Percentiles rank a stretch among this genome's conserved stretches.
phyloP scores from a whole-genome alignment of 371 early-diverging fungal genomes.

The Mortierella polycephala region DNA sequence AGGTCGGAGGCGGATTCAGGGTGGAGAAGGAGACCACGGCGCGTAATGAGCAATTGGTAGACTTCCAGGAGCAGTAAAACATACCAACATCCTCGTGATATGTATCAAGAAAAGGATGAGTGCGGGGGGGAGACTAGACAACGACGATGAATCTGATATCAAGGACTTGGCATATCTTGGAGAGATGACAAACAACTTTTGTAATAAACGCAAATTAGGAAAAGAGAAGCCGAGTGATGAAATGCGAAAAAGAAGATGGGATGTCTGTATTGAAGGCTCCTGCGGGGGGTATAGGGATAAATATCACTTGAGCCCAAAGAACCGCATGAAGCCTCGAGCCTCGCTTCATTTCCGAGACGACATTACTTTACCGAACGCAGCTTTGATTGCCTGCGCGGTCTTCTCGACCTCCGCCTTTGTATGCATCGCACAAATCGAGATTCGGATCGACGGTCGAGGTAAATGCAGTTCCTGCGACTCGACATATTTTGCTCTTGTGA shows the following conservation, averaged over 20 bases:
- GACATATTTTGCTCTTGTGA: conserved; percentile 89
- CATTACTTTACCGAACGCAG: conserved; percentile 65
- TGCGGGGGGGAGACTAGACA: too few species aligned
- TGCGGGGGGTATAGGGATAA: too few species aligned
- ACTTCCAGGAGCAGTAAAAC: conserved; percentile 54
- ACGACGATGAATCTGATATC: too few species aligned
- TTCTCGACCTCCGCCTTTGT: conserved; percentile 87
- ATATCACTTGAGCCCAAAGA: neutral
- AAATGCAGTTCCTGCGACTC: conserved; percentile 80
- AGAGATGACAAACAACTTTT: too few species aligned
- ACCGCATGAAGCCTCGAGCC: conserved; percentile 13
- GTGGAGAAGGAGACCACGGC: conserved; percentile 79
- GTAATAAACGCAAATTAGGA: too few species aligned
- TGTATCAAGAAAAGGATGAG: too few species aligned
- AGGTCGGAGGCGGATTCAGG: conserved; percentile 81
- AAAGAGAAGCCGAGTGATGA: too few species aligned
- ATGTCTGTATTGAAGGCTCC: too few species aligned
- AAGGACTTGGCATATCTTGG: too few species aligned
- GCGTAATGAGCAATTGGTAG: conserved; percentile 58
- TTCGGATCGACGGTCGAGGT: conserved; percentile 85
- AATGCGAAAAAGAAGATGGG: too few species aligned
- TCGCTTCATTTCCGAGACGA: conserved; percentile 51
- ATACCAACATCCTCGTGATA: neutral
- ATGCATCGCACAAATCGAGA: conserved; percentile 80
- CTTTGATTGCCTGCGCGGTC: conserved; percentile 73